Evolutionary conservation across 176 grass and related monocot species (phyloP).

Genomic region (Chloris gayana): DNA sequence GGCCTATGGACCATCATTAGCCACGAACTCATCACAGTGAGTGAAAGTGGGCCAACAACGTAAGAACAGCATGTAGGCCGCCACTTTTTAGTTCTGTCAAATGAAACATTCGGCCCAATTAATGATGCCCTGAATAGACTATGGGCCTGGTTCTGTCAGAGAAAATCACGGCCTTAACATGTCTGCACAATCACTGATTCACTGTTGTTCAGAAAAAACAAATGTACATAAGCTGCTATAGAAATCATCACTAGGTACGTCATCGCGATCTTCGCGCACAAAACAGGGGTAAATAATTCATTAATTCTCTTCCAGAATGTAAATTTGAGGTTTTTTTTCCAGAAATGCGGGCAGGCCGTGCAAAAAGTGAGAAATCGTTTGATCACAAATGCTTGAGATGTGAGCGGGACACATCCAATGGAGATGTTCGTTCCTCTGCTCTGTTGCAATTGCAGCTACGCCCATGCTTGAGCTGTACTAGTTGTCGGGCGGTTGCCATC

Average conservation of each 20-base stretch:
- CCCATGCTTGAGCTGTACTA: too few species aligned
- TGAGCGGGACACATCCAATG: too few species aligned
- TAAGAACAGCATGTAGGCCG: too few species aligned
- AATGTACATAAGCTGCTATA: too few species aligned
- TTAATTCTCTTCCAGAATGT: too few species aligned
- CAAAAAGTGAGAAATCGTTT: not conserved
- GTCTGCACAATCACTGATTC: not conserved
- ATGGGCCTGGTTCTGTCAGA: not conserved
- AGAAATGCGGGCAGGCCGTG: not conserved
- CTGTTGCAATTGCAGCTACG: not conserved
- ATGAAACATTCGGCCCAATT: not conserved
- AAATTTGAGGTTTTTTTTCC: too few species aligned
- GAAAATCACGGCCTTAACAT: not conserved
- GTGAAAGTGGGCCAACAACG: too few species aligned
- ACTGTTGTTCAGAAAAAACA: not conserved
- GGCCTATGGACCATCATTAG: not conserved
- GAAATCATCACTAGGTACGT: not conserved
- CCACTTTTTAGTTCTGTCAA: not conserved
- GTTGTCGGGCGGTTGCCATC: constrained; percentile 19
- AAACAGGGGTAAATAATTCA: not conserved
- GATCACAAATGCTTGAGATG: not conserved
- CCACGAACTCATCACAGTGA: too few species aligned
- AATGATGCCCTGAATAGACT: not conserved
- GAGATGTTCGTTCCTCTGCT: not conserved
- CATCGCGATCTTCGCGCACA: not conserved